Conservation (phyloP, 2,329 filamentous ascomycete species). For the Microcyclospora tardicrescens region DNA sequence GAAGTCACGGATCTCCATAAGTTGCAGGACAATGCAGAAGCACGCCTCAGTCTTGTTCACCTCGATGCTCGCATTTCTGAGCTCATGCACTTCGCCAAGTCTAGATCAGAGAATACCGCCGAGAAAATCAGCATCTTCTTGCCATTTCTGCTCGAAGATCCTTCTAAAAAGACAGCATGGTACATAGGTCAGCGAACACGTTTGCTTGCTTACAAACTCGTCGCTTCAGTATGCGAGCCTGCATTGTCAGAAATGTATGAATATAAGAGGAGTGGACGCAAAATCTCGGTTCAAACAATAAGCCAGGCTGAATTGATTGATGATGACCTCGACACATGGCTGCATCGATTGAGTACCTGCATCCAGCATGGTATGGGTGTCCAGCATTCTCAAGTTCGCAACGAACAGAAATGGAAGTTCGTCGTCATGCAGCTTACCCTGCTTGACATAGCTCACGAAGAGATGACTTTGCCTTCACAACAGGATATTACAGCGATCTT, state of each 20-base stretch:
- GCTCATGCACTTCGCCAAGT: slow-evolving; percentile 30
- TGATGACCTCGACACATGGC: neutral
- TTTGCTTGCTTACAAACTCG: slow-evolving; percentile 26
- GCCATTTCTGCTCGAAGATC: slow-evolving; percentile 45
- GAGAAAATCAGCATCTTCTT: slow-evolving; percentile 44
- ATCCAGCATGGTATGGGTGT: neutral
- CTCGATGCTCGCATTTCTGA: slow-evolving; percentile 23
- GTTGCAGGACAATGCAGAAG: neutral
- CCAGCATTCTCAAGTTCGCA: neutral
- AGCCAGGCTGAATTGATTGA: neutral
- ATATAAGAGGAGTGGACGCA: slow-evolving; percentile 24
- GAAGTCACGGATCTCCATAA: neutral
- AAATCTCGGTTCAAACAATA: slow-evolving; percentile 9
- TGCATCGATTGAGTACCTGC: neutral
- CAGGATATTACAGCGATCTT: slow-evolving; percentile 14
- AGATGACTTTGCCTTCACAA: slow-evolving; percentile 7
- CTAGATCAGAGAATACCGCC: slow-evolving; percentile 3
- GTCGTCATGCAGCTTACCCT: slow-evolving; percentile 11
- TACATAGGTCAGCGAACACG: slow-evolving; percentile 25
- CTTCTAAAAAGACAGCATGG: slow-evolving; percentile 31
- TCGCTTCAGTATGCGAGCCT: slow-evolving; percentile 6
- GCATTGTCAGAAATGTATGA: slow-evolving; percentile 21
- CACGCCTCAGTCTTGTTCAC: neutral
- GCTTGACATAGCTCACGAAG: slow-evolving; percentile 4
- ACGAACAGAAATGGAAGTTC: slow-evolving; percentile 9